Evolutionary conservation across 768 basidiomycete genomes (phyloP).

Genomic region (Rhodotorula babjevae): DNA sequence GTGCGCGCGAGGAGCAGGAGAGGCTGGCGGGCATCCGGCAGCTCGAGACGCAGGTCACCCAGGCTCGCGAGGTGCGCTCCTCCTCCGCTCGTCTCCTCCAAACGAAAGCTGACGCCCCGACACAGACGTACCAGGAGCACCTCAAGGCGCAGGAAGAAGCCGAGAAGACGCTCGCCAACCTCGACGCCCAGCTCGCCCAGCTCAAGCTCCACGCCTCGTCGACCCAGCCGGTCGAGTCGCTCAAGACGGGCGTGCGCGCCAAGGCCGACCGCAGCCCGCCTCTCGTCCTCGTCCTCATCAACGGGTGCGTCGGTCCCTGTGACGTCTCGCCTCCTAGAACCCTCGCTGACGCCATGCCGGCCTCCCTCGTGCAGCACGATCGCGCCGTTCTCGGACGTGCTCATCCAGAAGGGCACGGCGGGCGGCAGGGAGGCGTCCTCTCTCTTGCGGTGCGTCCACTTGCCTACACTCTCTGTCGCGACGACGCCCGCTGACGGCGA

Average conservation of each 20-base stretch:
- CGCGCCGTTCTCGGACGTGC: neutral
- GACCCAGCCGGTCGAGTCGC: neutral
- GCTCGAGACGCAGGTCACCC: too few relatives aligned
- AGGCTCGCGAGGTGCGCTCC: too few relatives aligned
- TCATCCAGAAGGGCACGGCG: neutral
- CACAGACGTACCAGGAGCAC: neutral
- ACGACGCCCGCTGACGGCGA: too few relatives aligned
- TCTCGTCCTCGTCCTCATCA: neutral
- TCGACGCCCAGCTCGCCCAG: neutral
- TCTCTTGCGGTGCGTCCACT: neutral
- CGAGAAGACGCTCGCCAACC: too few relatives aligned
- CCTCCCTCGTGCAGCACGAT: neutral
- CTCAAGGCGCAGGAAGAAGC: neutral
- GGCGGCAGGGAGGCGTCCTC: neutral
- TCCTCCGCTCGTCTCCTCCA: neutral
- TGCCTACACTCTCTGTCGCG: rapidly evolving
- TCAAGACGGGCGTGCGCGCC: neutral
- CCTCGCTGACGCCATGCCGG: too few relatives aligned
- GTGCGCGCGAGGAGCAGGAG: too few relatives aligned
- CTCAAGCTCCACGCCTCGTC: neutral
- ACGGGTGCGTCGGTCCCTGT: neutral
- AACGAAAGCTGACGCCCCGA: too few relatives aligned
- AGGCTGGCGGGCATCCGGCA: too few relatives aligned
- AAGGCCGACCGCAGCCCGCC: neutral
- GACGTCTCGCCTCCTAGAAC: too few relatives aligned